These are phyloP conservation scores for Globisporangium rhizosaccharum DNA, from an alignment of 352 stramenopile genomes.

Conservation along the genomic window DNA sequence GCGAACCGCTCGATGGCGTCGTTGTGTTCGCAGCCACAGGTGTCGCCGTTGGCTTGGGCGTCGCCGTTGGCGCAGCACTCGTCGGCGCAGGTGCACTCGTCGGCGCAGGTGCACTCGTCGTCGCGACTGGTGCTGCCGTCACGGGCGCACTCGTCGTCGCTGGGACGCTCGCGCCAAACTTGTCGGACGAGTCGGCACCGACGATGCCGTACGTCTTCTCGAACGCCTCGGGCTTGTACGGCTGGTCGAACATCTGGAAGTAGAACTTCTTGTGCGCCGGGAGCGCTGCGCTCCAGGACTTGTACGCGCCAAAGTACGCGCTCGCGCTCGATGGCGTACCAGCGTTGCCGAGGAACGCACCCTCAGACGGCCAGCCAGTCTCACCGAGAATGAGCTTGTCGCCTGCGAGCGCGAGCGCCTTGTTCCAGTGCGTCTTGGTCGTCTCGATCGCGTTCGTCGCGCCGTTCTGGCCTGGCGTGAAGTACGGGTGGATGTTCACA, in stretches of 20 bases:
- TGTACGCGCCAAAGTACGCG: constrained; percentile 54
- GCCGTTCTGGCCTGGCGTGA: constrained; percentile 27
- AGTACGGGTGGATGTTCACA: constrained; percentile 61
- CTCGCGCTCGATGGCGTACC: constrained; percentile 27
- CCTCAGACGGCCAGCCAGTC: constrained; percentile 44
- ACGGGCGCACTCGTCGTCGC: constrained; percentile 8
- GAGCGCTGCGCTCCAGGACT: constrained; percentile 43
- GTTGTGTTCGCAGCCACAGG: not conserved
- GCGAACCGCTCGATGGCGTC: constrained; percentile 26
- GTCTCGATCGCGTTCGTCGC: constrained; percentile 32
- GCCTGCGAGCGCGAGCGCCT: constrained; percentile 26
- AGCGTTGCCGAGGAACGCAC: constrained; percentile 28
- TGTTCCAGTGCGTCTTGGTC: constrained; percentile 44
- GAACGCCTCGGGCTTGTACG: constrained; percentile 30
- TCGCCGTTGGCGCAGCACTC: constrained; percentile 5
- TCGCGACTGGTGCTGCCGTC: constrained; percentile 1
- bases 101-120: constrained; percentile 9
- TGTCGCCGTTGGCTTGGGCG: not conserved
- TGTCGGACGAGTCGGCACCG: constrained; percentile 31
- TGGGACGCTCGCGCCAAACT: constrained; percentile 37
- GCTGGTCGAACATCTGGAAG: constrained; percentile 77
- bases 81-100: constrained; percentile 9
- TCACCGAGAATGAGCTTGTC: constrained; percentile 51
- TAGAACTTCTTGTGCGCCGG: constrained; percentile 54
- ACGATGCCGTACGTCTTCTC: constrained; percentile 57